Conservation (phyloP, 2,329 filamentous ascomycete species). For the Colletotrichum incanum region DNA sequence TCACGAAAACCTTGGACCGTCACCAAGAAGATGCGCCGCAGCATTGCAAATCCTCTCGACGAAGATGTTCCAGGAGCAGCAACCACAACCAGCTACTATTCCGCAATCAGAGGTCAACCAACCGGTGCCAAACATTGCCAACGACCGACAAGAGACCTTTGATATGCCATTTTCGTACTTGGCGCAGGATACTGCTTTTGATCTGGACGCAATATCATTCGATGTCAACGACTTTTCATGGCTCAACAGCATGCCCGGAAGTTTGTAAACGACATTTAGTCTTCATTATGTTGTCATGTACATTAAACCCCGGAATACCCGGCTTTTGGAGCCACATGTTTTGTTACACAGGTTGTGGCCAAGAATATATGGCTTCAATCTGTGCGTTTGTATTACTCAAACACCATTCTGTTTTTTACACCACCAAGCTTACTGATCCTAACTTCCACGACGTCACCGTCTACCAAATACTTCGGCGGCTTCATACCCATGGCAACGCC, state of each 20-base stretch:
- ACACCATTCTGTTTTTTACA: conserved; percentile 58
- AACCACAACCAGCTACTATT: conserved; percentile 5
- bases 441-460: conserved; percentile 62
- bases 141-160: conserved; percentile 26
- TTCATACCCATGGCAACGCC: conserved; percentile 64
- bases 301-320: background rate
- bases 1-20: conserved; percentile 54
- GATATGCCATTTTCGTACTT: conserved; percentile 33
- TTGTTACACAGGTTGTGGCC: background rate
- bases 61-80: conserved; percentile 51
- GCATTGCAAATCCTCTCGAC: conserved; percentile 54
- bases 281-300: background rate
- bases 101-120: background rate
- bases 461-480: conserved; percentile 59
- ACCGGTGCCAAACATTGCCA: background rate
- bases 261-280: conserved; percentile 44
- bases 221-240: conserved; percentile 53
- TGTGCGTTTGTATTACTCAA: conserved; percentile 45
- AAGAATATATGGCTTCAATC: background rate
- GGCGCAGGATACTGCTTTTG: conserved; percentile 38
- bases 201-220: conserved; percentile 50
- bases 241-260: conserved; percentile 54
- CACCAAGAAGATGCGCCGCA: conserved; percentile 52
- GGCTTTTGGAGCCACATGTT: background rate
- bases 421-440: conserved; percentile 54